Evolutionary conservation across 768 basidiomycete genomes (phyloP).

Genomic region (Rhizopogon roseolus): DNA sequence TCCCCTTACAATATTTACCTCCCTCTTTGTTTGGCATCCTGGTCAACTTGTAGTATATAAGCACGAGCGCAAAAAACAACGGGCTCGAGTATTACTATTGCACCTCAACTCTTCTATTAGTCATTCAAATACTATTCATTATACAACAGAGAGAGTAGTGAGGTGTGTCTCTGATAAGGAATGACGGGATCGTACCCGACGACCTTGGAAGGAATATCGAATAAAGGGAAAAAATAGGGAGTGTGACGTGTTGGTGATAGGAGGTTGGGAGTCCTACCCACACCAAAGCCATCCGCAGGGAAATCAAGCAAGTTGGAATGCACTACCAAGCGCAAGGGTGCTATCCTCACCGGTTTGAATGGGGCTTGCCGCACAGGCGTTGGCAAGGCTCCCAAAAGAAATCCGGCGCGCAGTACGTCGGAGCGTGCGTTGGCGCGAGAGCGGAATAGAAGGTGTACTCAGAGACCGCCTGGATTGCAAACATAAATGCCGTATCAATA

Average conservation of each 20-base stretch:
- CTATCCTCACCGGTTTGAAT: conserved; percentile 27
- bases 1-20: no score
- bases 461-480: conserved; percentile 48
- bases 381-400: conserved; percentile 54
- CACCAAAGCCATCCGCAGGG: not conserved
- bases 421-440: conserved; percentile 22
- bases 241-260: not conserved
- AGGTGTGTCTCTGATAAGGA: conserved; percentile 1
- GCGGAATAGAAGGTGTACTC: conserved; percentile 6
- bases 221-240: not conserved
- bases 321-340: conserved; percentile 53
- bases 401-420: conserved; percentile 48
- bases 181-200: not conserved
- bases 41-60: no score
- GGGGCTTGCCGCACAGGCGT: conserved; percentile 30
- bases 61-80: no score
- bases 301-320: conserved; percentile 58
- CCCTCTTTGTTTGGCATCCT: no score
- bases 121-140: no score
- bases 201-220: not conserved
- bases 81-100: no score
- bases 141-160: no score
- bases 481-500: no score
- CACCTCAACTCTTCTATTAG: no score
- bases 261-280: not conserved